phyloP scores from a whole-genome alignment of 1,139 yeast species.

The Yamadazyma triangularis region DNA sequence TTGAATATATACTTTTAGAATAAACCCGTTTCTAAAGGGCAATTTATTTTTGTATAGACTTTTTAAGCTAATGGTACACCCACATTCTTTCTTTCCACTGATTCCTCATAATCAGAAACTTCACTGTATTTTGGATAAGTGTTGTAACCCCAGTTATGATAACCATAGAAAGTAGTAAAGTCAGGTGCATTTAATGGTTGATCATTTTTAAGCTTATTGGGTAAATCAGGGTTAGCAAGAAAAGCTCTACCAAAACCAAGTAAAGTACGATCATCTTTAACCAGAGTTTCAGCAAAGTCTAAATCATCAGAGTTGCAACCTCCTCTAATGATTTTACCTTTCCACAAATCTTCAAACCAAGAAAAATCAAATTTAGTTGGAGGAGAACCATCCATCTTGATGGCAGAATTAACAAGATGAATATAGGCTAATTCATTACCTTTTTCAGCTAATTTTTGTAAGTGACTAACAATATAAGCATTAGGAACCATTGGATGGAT shows the following conservation, averaged over 20 bases:
- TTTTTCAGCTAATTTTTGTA: conserved; percentile 32
- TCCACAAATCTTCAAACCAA: conserved; percentile 42
- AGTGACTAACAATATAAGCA: conserved; percentile 31
- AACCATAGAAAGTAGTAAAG: conserved; percentile 14
- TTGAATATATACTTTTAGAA: background rate
- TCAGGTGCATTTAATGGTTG: conserved; percentile 11
- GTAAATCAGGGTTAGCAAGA: conserved; percentile 51
- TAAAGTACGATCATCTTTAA: conserved; percentile 33
- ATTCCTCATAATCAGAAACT: conserved; percentile 3
- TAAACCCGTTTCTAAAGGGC: background rate
- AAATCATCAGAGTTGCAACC: conserved; percentile 27
- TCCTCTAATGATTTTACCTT: conserved; percentile 45
- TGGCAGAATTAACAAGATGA: conserved; percentile 40
- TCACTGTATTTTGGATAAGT: conserved; percentile 10
- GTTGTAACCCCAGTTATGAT: conserved; percentile 17
- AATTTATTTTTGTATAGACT: too few species aligned
- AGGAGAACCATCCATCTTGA: conserved; percentile 16
- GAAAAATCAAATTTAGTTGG: conserved; percentile 11
- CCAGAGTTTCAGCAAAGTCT: conserved; percentile 18
- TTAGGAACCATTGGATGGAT: conserved; percentile 28
- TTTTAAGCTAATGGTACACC: conserved; percentile 4
- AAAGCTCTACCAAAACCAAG: conserved; percentile 45
- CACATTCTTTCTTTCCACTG: conserved; percentile 4
- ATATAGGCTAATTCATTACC: conserved; percentile 47
- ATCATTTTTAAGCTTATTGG: conserved; percentile 22